Evolutionary conservation across 2,329 filamentous ascomycete species (phyloP).

Genomic region (Akanthomyces uredinophilus): DNA sequence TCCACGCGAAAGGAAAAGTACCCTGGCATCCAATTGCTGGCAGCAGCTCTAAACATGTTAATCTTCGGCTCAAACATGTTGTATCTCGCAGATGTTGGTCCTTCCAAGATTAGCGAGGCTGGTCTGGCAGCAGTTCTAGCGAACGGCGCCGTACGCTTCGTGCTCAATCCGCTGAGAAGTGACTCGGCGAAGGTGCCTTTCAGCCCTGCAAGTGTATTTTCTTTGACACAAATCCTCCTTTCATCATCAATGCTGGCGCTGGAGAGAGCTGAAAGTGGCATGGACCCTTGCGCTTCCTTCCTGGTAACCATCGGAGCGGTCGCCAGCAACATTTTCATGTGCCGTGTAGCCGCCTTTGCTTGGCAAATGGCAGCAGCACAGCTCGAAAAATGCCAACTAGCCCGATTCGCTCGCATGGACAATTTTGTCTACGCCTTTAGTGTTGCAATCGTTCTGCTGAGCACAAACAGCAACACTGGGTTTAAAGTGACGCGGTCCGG

Average conservation of each 20-base stretch:
- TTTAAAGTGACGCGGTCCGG: neutral
- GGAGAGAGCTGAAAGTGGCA: neutral
- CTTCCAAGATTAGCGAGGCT: neutral
- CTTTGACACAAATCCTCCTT: neutral
- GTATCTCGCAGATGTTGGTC: neutral
- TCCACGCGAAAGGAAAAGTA: neutral
- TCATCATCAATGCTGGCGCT: neutral
- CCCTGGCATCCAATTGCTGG: constrained; percentile 4
- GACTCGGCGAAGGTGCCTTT: neutral
- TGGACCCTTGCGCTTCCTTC: neutral
- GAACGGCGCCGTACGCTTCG: neutral
- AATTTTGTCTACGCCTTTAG: neutral
- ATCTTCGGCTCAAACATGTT: neutral
- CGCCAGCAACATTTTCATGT: neutral
- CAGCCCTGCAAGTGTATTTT: constrained; percentile 1
- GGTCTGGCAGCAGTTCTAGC: neutral
- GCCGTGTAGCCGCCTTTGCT: neutral
- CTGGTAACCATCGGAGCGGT: neutral
- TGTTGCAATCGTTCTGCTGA: neutral
- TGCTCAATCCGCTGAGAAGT: constrained; percentile 7
- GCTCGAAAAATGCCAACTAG: neutral
- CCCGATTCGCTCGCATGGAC: neutral
- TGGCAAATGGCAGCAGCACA: neutral
- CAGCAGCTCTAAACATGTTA: neutral
- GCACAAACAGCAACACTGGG: neutral